Conservation (phyloP, 2,329 filamentous ascomycete species). For the Sporothrix brasiliensis region DNA sequence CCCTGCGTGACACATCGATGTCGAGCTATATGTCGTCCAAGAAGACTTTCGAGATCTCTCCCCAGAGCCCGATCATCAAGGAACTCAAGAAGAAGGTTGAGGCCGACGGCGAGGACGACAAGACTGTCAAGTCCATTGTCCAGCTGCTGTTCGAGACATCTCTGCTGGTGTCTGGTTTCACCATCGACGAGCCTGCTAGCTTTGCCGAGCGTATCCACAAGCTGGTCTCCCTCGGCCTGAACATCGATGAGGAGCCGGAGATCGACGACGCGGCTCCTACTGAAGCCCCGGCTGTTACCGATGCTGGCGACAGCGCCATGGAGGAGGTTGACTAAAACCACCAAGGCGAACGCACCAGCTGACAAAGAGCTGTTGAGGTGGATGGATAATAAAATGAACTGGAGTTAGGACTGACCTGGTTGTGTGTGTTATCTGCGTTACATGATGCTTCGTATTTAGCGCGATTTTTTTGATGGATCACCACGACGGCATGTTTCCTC, state of each 20-base stretch:
- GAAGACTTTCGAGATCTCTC: conserved; percentile 99
- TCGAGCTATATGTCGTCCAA: conserved; percentile 99
- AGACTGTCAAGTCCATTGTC: conserved; percentile 98
- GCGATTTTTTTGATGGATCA: conserved; percentile 19
- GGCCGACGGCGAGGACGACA: conserved; percentile 95
- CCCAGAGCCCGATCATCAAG: conserved; percentile 95
- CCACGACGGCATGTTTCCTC: neutral
- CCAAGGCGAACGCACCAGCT: conserved; percentile 39
- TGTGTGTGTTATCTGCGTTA: conserved; percentile 36
- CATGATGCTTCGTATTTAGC: conserved; percentile 32
- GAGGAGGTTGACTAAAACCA: conserved; percentile 95
- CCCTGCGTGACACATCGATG: conserved; percentile 99
- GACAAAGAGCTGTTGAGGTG: conserved; percentile 30
- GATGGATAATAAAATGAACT: conserved; percentile 46
- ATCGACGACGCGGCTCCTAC: conserved; percentile 60
- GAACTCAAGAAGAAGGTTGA: conserved; percentile 99
- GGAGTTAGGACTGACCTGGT: conserved; percentile 47
- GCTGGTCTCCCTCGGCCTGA: conserved; percentile 95
- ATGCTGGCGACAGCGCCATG: conserved; percentile 90
- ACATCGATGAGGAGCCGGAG: conserved; percentile 93
- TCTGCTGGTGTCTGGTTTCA: conserved; percentile 97
- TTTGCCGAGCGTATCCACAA: conserved; percentile 99
- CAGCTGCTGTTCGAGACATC: conserved; percentile 99
- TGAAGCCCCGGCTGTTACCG: conserved; percentile 62
- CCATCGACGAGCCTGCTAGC: conserved; percentile 96